Evolutionary conservation across 2,329 filamentous ascomycete species (phyloP), one percentile per base, ranked within the genome.

Genomic region (Erysiphe pulchra): DNA sequence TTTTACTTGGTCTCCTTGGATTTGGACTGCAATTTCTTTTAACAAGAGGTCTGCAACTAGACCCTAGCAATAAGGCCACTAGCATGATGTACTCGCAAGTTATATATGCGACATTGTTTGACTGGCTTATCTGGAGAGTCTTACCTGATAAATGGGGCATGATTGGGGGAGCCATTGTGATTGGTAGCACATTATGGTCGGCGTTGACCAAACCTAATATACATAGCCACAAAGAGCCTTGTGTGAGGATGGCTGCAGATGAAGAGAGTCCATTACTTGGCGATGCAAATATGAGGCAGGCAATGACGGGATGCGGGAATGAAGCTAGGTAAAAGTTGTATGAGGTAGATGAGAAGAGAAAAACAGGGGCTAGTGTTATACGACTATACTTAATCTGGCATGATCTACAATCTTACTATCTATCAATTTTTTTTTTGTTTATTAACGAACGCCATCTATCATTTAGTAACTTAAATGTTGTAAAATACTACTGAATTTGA

Each of bases 21-120:
- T 90, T 93, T 56, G 59, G 78, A 13, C 77, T 90, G 69, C 86
- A 93, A 68, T 85, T 86, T 52, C 66, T 92, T n/a, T 64, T 92
- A 28, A 92, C 86, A 0, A 70, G 75, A 0, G 85, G 83, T 0
- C 62, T 94, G 45, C 64, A 68, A 38, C 42, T 55, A n/a, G 56
- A 59, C 42, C 53, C 47, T 34, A 56, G 52, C 16, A 56, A 50
- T 31, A 55, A 54, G 10, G 65, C 63, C 0, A 68, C 71, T 4
- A 75, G 73, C 5, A 78, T 80, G 74, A 61, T 77, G 1, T 82
- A 81, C 54, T 74, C 69, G 33, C 75, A 79, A 56, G 75, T 81
- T 68, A 58, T 81, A 2, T 81, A 80, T 57, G 77, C 77, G 0
- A 37, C 57, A 13, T 33, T 41, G 0, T 54, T 57, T 42, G 56